Conservation (phyloP, 2,329 filamentous ascomycete genomes). For the Amesomyces nigricolor region DNA sequence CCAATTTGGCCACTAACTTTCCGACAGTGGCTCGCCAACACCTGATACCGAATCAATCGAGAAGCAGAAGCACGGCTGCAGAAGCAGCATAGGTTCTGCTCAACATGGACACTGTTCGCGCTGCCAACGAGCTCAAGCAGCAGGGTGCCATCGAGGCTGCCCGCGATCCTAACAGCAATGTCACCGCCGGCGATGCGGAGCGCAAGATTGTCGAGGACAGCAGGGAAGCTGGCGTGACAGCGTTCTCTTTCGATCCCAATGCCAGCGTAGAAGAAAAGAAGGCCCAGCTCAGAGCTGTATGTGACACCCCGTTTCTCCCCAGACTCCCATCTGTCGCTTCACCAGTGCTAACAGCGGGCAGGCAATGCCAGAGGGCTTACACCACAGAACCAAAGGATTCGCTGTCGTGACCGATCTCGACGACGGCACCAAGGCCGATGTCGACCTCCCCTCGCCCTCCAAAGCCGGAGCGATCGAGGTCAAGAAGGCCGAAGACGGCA, state of each 20-base stretch:
- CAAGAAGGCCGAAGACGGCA: constrained; percentile 44
- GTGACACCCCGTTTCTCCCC: constrained; percentile 31
- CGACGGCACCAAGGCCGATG: constrained; percentile 61
- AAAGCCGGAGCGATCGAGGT: constrained; percentile 62
- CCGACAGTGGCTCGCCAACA: neutral
- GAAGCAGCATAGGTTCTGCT: constrained; percentile 12
- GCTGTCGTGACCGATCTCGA: constrained; percentile 76
- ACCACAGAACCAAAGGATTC: constrained; percentile 57
- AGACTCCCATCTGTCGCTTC: neutral
- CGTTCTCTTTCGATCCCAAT: constrained; percentile 82
- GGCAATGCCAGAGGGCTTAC: constrained; percentile 60
- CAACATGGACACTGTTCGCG: constrained; percentile 31
- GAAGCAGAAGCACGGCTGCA: constrained; percentile 12
- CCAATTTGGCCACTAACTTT: neutral
- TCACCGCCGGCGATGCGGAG: constrained; percentile 67
- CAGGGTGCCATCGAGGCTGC: constrained; percentile 76
- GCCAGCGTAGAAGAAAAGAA: constrained; percentile 79
- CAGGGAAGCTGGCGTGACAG: constrained; percentile 69
- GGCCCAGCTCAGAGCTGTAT: constrained; percentile 69
- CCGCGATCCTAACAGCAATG: constrained; percentile 59
- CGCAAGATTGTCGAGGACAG: constrained; percentile 70
- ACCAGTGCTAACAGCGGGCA: constrained; percentile 30
- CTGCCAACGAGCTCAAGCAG: constrained; percentile 63
- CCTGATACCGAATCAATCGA: constrained; percentile 17
- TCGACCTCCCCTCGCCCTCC: constrained; percentile 71